phyloP scores from a whole-genome alignment of 306 rosid species.

The Oemleria cerasiformis region DNA sequence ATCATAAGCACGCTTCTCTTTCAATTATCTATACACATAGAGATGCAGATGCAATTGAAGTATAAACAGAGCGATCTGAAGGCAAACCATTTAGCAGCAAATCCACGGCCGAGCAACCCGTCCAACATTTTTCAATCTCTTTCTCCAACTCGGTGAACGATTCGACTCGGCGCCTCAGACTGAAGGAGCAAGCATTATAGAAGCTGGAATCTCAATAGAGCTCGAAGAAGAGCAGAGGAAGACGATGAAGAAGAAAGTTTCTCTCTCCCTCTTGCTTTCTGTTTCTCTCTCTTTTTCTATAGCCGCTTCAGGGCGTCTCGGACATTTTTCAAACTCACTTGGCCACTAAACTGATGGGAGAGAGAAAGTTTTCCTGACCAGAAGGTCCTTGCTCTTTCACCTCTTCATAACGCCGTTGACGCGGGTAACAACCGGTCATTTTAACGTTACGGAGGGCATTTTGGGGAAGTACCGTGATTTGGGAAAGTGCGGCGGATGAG shows the following conservation, averaged over 20 bases:
- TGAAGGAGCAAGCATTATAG: conserved; percentile 18
- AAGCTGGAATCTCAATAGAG: conserved; percentile 33
- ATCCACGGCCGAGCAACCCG: conserved; percentile 85
- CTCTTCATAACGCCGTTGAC: conserved; percentile 17
- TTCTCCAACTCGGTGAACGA: conserved; percentile 26
- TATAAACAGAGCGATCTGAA: conserved; percentile 27
- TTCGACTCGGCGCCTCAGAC: conserved; percentile 30
- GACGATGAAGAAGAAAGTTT: conserved; percentile 27
- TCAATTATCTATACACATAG: background rate
- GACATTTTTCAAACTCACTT: conserved; percentile 18
- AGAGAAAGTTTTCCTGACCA: conserved; percentile 24
- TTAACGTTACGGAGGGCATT: conserved; percentile 43
- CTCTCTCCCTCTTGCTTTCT: background rate
- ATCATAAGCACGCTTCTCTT: background rate
- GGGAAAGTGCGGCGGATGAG: conserved; percentile 1
- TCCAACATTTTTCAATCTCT: conserved; percentile 54
- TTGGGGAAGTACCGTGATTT: conserved; percentile 16
- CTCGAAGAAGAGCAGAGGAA: conserved; percentile 27
- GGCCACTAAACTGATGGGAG: conserved; percentile 9
- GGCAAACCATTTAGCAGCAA: conserved; percentile 67
- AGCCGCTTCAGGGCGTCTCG: conserved; percentile 22
- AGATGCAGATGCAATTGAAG: background rate
- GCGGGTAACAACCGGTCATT: background rate
- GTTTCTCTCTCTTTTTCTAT: conserved; percentile 1
- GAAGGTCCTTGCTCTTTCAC: conserved; percentile 30